Evolutionary conservation across 2,329 filamentous ascomycete genomes (phyloP), one percentile per base, ranked within the genome.

Genomic region (Trichoderma aggressivum): DNA sequence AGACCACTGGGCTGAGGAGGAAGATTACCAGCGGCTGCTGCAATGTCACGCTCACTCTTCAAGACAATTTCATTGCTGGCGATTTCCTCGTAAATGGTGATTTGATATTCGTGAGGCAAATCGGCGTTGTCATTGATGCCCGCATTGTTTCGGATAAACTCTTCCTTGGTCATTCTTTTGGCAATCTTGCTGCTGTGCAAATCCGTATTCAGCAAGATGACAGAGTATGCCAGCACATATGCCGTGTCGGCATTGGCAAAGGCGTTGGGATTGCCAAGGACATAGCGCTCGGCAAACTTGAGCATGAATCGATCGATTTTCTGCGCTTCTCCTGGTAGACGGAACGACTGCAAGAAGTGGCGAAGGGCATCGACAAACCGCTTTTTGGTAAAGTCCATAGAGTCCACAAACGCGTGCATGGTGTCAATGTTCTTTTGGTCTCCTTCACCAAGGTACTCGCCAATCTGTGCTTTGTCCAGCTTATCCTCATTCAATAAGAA

Each of bases 241-340:
- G 96, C 95, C 0, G 97, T 99, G 79, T 99, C 97, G 2, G 96
- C 97, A 77, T 98, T 99, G 43, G 96, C 96, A 81, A 97, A 99
- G 1, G 96, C 95, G 78, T 97, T 97, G 0, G 96, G 96, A 76
- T 99, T 99, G 34, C 94, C 94, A 72, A 91, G 92, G 65, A 97
- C 92, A 80, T 99, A 99, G 72, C 95, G 91, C 81, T 98, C 95
- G 11, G 96, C 96, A 82, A 98, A 99, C 80, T 99, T 99, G 75
- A 99, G 85, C 96, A 99, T 98, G 82, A 98, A 97, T 61, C 96
- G 93, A 89, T 99, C 96, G 75, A 99, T 99, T 84, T 99, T 99
- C 79, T 99, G 96, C 0, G 94, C 94, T 81, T 99, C 96, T 72
- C 96, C 96, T 0, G 96, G 96, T 16, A 99, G 85, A 73, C 96